Base-by-base conservation (phyloP, 441 rosid genomes). In the Populus hybrid region DNA sequence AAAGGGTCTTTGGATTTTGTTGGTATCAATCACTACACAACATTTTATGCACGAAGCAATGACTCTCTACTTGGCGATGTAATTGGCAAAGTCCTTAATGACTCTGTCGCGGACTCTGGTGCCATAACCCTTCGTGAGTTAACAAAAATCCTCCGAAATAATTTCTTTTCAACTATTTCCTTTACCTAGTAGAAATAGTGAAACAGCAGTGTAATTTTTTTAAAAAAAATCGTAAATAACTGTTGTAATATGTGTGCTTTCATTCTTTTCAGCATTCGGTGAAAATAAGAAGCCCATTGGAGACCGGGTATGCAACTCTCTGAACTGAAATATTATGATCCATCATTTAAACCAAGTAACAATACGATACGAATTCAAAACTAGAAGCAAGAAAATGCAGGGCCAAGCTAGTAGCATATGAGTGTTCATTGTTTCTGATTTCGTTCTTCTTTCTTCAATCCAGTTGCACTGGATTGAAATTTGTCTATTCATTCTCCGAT, bases 1-100 rank as follows among this genome's bases (percentile, higher is more conserved):
- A 92, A 91, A 84, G 97, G 97, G 38, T 96, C 98, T 19, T 67
- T 92, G 67, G 99, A 96, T 82, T 96, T 94, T 79, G 90, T 96
- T 18, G 99, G 98, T 75, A 96, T 94, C 59, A 96, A 96, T 83
- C 99, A 96, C 79, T 96, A 96, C 80, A 96, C 99, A 32, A 94
- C 99, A 9, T 92, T 73, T 73, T 96, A 94, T 71, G 98, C 91
- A 50, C 79, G 80, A 24, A 73, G 85, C 75, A 87, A 88, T 71
- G 46, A 69, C 24, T 32, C 71, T 69, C 46, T 69, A 7, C 7
- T 77, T n/a, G 75, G 85, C 0, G 76, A 69, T 75, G 16, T 84
- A 57, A 35, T 89, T 1, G 82, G 81, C 6, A 32, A 12, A 57
- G 36, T 92, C 69, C 85, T 96, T 28, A 81, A 89, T 57, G 98